Evolutionary conservation across 2,329 filamentous ascomycete genomes (phyloP), one percentile per base, ranked within the genome.

Genomic region (Coniella lustricola): DNA sequence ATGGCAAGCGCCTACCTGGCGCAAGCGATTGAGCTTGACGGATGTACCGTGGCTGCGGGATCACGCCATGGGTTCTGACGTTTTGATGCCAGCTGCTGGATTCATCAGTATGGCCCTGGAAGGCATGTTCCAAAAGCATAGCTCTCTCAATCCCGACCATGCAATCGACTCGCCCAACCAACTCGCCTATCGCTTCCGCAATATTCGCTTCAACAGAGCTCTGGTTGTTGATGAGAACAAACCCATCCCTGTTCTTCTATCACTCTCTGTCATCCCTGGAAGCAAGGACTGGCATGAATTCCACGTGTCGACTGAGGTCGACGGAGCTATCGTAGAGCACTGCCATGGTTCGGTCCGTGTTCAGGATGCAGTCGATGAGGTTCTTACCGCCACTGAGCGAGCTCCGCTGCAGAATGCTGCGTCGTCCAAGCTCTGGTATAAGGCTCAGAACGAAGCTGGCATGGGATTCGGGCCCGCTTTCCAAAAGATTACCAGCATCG

Each of bases 31-130:
- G n/a, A 29, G 37, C 16, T 16, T 38, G n/a, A 36, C 36, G 7
- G 48, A 50, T 20, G 36, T 45, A 12, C 42, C 42, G n/a, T 50
- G 48, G 51, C 63, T 73, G 2, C 57, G 63, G 12, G 70, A 74
- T 52, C 73, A 75, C 59, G 54, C 56, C 18, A 66, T 74, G 60
- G 69, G 72, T n/a, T 62, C 60, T 42, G 59, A 72, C 18, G 63
- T 67, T 31, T 57, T 74, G 44, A 64, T 70, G 25, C 67, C 72
- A 25, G 70, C 60, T 2, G 59, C 65, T 3, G 71, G 65, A 2
- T 60, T 58, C n/a, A 55, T 65, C 0, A 57, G 65, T 1, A 63
- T 71, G 56, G 62, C 56, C 0, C 3, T 62, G 0, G 62, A 64
- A 43, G 63, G 60, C 5, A 36, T 62, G n/a, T 60, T 55, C 17